Conservation (phyloP, 2,329 filamentous ascomycete species). For the Dryadomyces quercivorus region DNA sequence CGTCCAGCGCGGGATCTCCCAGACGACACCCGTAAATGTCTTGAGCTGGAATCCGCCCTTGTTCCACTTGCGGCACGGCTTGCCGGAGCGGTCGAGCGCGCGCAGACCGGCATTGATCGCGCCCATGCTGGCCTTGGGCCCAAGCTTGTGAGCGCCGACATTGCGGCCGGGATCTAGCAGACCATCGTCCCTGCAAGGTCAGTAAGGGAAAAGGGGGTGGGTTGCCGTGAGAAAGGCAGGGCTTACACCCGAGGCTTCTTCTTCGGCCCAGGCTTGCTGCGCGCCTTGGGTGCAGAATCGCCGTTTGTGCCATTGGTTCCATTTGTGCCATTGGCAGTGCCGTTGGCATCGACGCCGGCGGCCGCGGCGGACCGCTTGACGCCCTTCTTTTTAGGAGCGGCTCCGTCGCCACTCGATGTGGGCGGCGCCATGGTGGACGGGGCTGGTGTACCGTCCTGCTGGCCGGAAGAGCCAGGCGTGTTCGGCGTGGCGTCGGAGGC, state of each 20-base stretch:
- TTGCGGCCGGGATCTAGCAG: slow-evolving; percentile 40
- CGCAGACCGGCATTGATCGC: slow-evolving; percentile 95
- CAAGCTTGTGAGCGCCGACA: slow-evolving; percentile 63
- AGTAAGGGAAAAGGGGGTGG: not conserved
- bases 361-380: slow-evolving; percentile 56
- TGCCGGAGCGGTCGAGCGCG: slow-evolving; percentile 82
- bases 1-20: slow-evolving; percentile 75
- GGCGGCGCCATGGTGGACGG: slow-evolving; percentile 48
- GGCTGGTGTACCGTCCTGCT: slow-evolving; percentile 1
- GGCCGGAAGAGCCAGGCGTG: slow-evolving; percentile 29
- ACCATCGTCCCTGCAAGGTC: slow-evolving; percentile 44
- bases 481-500: slow-evolving; percentile 47
- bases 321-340: slow-evolving; percentile 22
- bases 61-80: slow-evolving; percentile 85
- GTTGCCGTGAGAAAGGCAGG: too few relatives aligned
- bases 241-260: slow-evolving; percentile 92
- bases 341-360: slow-evolving; percentile 38
- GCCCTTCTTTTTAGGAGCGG: slow-evolving; percentile 63
- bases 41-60: slow-evolving; percentile 74
- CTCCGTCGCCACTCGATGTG: slow-evolving; percentile 34
- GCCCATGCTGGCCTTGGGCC: slow-evolving; percentile 91
- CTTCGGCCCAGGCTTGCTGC: slow-evolving; percentile 88
- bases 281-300: slow-evolving; percentile 52
- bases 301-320: slow-evolving; percentile 27
- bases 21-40: slow-evolving; percentile 80